Evolutionary conservation across 352 stramenopile genomes (phyloP), one percentile per base, ranked within the genome.

Genomic region (Pelagophyceae sp.): DNA sequence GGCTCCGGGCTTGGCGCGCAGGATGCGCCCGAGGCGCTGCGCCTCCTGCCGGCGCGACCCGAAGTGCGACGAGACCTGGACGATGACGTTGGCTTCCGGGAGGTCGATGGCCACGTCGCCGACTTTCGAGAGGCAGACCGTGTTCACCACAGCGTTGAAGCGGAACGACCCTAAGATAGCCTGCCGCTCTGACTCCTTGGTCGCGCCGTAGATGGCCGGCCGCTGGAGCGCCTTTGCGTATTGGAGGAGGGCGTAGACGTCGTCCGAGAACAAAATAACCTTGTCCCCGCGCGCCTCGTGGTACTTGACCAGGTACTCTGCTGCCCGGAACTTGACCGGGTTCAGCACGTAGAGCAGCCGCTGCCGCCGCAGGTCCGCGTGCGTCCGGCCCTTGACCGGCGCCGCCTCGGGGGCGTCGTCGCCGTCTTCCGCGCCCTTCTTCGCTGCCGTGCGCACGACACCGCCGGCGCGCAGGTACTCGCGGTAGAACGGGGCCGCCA

Each of bases 101-200:
- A 99, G 85, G 88, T 99, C 96, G 83, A 99, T 98, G 0, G 95
- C 98, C 38, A 96, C 98, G 82, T 99, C 96, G 38, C 96, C 96
- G 76, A 99, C 96, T 84, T 93, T 94, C 79, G 82, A 90, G 38
- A 94, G 90, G 72, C 87, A 90, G 76, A 95, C 92, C 38, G 86
- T 93, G 77, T 89, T 87, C 45, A 95, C 80, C 15, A 87, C 69
- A 54, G 91, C 85, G 67, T 85, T 91, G 29, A 88, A 84, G 76
- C 89, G 82, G 83, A 95, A 96, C 5, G 85, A 90, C 45, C 85
- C 87, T 20, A 96, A 80, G 83, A 95, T 92, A 25, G 83, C 83
- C 83, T 93, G 85, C 70, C 91, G 80, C 80, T 96, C 89, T 54
- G 81, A 89, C 84, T 98, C 94, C 69, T 91, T 93, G 1, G 94